Conservation (phyloP, 441 rosid genomes). For the Erysimum cheiri region DNA sequence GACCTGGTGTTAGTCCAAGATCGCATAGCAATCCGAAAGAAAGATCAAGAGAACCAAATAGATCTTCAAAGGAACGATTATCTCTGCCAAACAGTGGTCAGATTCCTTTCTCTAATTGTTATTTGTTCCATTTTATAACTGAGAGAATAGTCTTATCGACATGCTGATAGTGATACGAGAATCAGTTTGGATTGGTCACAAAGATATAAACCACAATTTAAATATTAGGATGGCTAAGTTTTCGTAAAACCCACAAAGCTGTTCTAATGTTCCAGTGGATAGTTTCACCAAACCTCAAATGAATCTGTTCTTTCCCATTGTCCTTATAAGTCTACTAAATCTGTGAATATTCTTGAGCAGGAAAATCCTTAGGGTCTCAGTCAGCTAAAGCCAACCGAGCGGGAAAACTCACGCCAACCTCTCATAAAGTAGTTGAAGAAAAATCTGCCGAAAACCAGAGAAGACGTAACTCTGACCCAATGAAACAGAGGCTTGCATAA, state of each 20-base stretch:
- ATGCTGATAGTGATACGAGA: background rate
- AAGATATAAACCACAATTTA: background rate
- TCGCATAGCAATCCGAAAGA: slow-evolving; percentile 97
- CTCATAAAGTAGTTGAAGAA: slow-evolving; percentile 49
- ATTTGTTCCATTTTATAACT: background rate
- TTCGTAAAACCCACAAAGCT: background rate
- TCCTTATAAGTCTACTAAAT: background rate
- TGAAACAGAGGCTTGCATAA: slow-evolving; percentile 51
- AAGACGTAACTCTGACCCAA: slow-evolving; percentile 48
- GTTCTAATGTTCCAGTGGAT: background rate
- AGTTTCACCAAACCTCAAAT: slow-evolving; percentile 4
- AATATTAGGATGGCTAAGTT: background rate
- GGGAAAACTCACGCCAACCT: slow-evolving; percentile 43
- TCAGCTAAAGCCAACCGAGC: slow-evolving; percentile 37
- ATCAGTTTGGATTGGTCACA: slow-evolving; percentile 3
- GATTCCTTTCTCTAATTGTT: slow-evolving; percentile 33
- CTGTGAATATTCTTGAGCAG: slow-evolving; percentile 32
- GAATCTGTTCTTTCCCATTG: background rate
- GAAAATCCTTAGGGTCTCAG: slow-evolving; percentile 35
- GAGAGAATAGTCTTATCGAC: slow-evolving; percentile 3
- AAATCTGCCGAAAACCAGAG: slow-evolving; percentile 46
- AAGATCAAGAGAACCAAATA: slow-evolving; percentile 60
- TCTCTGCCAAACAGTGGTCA: slow-evolving; percentile 85
- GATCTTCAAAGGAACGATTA: slow-evolving; percentile 68
- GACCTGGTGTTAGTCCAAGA: slow-evolving; percentile 59